Base-by-base conservation (phyloP, 176 grass and related monocot genomes). In the Carex littledalei region DNA sequence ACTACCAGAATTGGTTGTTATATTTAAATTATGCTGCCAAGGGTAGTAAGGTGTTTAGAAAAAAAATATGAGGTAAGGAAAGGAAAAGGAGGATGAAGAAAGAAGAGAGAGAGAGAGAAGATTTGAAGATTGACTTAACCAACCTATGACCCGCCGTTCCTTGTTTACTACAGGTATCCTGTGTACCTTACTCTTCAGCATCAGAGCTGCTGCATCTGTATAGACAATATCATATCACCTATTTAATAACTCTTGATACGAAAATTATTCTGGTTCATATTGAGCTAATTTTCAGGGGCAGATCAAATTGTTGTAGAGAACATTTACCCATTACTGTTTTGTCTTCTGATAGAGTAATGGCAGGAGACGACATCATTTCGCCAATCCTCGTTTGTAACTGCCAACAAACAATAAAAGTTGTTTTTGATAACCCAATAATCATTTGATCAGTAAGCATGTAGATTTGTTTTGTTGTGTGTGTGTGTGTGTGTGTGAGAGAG, bases 171-270 rank as follows among this genome's bases (percentile, higher is more conserved):
- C 83, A 45, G 95, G 95, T 83, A 94, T 74, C 88, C 84, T 98
- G 86, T 98, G 87, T 82, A 99, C 90, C 90, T 95, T 95, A 85
- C 56, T 94, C 76, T 87, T 94, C 56, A 99, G 90, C 96, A 95
- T 99, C 54, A 95, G 65, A 83, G 91, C 86, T 43, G 91, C 96
- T 59, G 96, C 96, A 90, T 99, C 96, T 99, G 91, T 82, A 83
- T 56, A 87, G 39, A 43, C 24, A 24, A 54, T 53, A 83, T 47
- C 6, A 43, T 67, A 47, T 81, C 41, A 77, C 13, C 8, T 5
- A 77, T 77, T 12, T 43, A 89, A 87, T 67, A 81, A 45, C 37
- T 49, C 17, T 86, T 47, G 0, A 43, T 72, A 64, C 22, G 47
- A 64, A 29, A 63, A 60, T 14, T 20, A 35, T 59, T 73, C 84